Percentiles rank a stretch among this genome's conserved stretches.
phyloP scores from a whole-genome alignment of 768 basidiomycete species.

The Kwoniella bestiolae region DNA sequence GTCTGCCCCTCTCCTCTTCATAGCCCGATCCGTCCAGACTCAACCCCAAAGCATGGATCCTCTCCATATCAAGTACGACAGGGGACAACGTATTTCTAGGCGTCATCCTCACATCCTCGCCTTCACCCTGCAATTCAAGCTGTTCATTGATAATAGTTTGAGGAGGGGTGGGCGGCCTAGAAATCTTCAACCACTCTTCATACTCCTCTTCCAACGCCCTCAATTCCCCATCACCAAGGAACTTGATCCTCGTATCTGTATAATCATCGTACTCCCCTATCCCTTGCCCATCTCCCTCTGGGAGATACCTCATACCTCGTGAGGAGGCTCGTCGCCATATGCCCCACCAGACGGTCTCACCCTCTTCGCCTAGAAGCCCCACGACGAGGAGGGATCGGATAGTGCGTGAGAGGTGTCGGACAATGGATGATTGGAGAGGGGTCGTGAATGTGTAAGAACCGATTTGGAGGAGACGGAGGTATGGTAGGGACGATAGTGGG shows the following conservation, averaged over 20 bases:
- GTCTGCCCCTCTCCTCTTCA: not conserved
- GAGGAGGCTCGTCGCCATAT: conserved; percentile 35
- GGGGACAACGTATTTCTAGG: conserved; percentile 13
- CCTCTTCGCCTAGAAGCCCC: conserved; percentile 48
- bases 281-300: no score
- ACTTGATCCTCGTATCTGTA: conserved; percentile 19
- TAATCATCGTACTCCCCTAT: conserved; percentile 18
- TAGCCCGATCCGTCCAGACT: not conserved
- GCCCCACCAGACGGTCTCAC: conserved; percentile 54
- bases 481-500: conserved; percentile 37
- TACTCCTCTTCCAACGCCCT: conserved; percentile 35
- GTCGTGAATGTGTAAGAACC: conserved; percentile 49
- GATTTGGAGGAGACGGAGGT: conserved; percentile 51
- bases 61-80: not conserved
- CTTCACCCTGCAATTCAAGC: not conserved
- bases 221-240: conserved; percentile 44
- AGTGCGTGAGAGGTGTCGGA: conserved; percentile 22
- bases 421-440: conserved; percentile 30
- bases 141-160: not conserved
- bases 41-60: conserved; percentile 1
- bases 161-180: conserved; percentile 21
- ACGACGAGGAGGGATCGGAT: conserved; percentile 42
- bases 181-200: conserved; percentile 19
- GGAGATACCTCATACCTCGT: not conserved
- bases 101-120: conserved; percentile 19